Percentiles rank a stretch among this genome's conserved stretches.
Conservation (phyloP, 2,329 filamentous ascomycete species). For the Alternaria viburni region DNA sequence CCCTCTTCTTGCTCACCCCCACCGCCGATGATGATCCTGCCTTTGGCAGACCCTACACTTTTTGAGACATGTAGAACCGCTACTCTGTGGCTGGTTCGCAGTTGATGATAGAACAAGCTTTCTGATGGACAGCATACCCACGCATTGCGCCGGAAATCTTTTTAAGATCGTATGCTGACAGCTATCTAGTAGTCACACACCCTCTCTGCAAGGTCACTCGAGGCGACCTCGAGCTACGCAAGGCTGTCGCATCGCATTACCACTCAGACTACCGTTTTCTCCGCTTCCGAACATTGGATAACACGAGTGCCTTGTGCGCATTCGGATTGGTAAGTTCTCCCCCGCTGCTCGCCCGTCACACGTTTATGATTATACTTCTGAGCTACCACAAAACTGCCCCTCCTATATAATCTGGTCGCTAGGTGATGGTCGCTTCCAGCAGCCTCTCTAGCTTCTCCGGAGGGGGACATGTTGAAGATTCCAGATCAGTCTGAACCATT, state of each 20-base stretch:
- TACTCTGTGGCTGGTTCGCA: neutral
- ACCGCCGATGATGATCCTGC: neutral
- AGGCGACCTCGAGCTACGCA: neutral
- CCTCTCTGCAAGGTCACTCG: neutral
- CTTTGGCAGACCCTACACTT: neutral
- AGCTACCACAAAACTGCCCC: neutral
- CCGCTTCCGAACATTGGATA: neutral
- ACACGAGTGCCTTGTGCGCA: neutral
- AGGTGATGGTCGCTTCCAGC: neutral
- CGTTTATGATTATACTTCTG: neutral
- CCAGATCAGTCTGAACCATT: neutral
- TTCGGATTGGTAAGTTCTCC: neutral
- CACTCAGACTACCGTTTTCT: neutral
- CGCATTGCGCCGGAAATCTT: neutral
- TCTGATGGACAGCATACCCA: neutral
- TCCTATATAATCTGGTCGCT: neutral
- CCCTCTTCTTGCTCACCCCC: neutral
- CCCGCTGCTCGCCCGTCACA: neutral
- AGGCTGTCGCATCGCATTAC: neutral
- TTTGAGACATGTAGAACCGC: neutral
- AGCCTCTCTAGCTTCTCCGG: neutral
- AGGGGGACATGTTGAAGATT: neutral
- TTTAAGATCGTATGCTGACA: neutral
- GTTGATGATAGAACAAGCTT: neutral
- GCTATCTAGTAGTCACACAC: neutral